Conservation (phyloP, 768 basidiomycete genomes). For the Agrocybe pediades region DNA sequence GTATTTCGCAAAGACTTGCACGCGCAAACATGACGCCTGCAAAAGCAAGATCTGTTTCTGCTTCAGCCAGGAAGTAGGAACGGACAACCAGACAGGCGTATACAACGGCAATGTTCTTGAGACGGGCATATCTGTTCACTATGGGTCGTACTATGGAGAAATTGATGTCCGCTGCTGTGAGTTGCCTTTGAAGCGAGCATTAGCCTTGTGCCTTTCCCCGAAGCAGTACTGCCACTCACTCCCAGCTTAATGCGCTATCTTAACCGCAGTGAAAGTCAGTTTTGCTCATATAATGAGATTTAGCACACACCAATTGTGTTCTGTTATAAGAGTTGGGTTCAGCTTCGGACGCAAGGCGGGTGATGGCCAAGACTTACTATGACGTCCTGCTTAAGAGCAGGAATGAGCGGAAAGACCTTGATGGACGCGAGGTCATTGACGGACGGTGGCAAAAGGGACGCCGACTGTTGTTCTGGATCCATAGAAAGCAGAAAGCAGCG, state of each 20-base stretch:
- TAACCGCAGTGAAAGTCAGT: slow-evolving; percentile 13
- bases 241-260: slow-evolving; percentile 81
- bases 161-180: slow-evolving; percentile 83
- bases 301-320: slow-evolving; percentile 46
- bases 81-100: slow-evolving; percentile 79
- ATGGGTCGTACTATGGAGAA: slow-evolving; percentile 78
- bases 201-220: not conserved
- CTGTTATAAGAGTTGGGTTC: slow-evolving; percentile 22
- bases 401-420: slow-evolving; percentile 82
- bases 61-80: slow-evolving; percentile 74
- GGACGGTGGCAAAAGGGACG: slow-evolving; percentile 51
- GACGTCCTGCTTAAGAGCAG: slow-evolving; percentile 68
- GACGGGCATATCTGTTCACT: slow-evolving; percentile 75
- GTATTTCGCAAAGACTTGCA: slow-evolving; percentile 83
- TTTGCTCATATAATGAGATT: no score
- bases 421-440: slow-evolving; percentile 60
- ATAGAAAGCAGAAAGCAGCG: slow-evolving; percentile 21
- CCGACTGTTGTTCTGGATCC: slow-evolving; percentile 46
- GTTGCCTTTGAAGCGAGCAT: slow-evolving; percentile 50
- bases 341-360: slow-evolving; percentile 1
- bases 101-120: slow-evolving; percentile 73
- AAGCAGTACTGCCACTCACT: slow-evolving; percentile 48
- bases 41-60: slow-evolving; percentile 74
- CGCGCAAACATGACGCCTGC: slow-evolving; percentile 65
- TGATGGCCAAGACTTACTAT: slow-evolving; percentile 45